These are phyloP conservation scores for Calonectria ilicicola DNA, from an alignment of 2,329 filamentous ascomycete species.

Conservation along the genomic window DNA sequence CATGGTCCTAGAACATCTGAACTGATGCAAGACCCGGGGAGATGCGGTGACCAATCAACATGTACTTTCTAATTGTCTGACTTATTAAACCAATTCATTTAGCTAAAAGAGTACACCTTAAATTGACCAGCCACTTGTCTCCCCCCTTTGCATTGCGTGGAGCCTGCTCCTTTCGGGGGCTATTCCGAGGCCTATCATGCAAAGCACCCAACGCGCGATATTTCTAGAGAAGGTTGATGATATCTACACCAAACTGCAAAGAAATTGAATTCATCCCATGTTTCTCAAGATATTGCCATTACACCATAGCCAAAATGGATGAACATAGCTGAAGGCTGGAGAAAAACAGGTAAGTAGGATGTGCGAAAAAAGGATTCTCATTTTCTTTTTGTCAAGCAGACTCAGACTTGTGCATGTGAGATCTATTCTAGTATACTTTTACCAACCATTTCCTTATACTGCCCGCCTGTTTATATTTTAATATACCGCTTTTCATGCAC, in stretches of 20 bases:
- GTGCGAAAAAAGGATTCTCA: no score
- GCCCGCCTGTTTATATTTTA: not conserved
- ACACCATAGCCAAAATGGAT: no score
- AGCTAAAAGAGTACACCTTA: not conserved
- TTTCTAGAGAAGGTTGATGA: not conserved
- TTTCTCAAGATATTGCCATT: not conserved
- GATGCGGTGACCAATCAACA: not conserved
- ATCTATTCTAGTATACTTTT: not conserved
- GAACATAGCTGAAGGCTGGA: no score
- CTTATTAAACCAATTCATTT: not conserved
- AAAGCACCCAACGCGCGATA: no score
- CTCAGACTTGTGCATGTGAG: no score
- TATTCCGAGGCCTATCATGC: not conserved
- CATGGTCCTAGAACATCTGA: no score
- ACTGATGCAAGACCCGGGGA: no score
- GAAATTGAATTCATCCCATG: not conserved
- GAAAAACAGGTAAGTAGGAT: no score
- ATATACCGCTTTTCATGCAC: not conserved
- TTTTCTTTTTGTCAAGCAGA: not conserved
- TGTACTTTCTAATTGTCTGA: not conserved
- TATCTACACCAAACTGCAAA: not conserved
- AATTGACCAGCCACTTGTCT: no score
- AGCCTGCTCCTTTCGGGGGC: not conserved
- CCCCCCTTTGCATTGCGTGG: no score
- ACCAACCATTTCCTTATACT: not conserved